Percentiles rank a stretch among this genome's conserved stretches.
Evolutionary conservation across 1,284 basidiomycete genomes (phyloP).

Genomic region (Mycena sp.): DNA sequence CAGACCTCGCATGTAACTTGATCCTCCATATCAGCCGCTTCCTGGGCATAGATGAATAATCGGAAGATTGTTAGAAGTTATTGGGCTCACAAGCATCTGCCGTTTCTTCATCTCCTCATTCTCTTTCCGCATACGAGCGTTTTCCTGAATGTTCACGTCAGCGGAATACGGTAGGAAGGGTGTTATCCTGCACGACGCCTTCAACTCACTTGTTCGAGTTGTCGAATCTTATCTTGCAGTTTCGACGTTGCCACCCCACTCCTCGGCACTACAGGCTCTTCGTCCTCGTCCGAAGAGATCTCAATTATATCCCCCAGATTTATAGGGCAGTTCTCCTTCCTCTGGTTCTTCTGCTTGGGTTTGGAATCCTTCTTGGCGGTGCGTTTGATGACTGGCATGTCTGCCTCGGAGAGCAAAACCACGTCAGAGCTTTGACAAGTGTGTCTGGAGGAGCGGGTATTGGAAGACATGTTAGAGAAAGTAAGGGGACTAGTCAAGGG

Average conservation of each 20-base stretch:
- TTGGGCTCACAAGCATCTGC: conserved; percentile 5
- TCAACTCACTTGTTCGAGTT: conserved; percentile 16
- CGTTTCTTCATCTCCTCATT: conserved; percentile 22
- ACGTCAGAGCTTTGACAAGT: conserved; percentile 5
- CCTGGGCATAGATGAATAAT: background rate
- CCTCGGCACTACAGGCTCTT: conserved; percentile 9
- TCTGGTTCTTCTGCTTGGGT: conserved; percentile 5
- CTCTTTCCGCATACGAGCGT: conserved; percentile 18
- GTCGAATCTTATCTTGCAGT: conserved; percentile 14
- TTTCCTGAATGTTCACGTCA: conserved; percentile 7
- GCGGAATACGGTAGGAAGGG: background rate
- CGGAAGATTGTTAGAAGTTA: background rate
- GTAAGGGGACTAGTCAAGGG: too few species aligned
- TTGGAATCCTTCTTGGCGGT: conserved; percentile 6
- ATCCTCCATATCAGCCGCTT: conserved; percentile 22
- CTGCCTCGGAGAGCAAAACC: background rate
- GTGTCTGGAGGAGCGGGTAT: conserved; percentile 10
- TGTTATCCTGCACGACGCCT: background rate
- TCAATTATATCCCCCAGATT: conserved; percentile 23
- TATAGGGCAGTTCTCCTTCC: conserved; percentile 19
- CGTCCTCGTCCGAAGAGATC: conserved; percentile 27
- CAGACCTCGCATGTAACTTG: conserved; percentile 54
- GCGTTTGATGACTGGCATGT: background rate
- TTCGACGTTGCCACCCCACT: conserved; percentile 5
- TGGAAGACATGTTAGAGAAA: conserved; percentile 10